Percentiles rank a stretch among this genome's conserved stretches.
phyloP scores from a whole-genome alignment of 2,329 filamentous ascomycete species.

The Grosmannia huntii region DNA sequence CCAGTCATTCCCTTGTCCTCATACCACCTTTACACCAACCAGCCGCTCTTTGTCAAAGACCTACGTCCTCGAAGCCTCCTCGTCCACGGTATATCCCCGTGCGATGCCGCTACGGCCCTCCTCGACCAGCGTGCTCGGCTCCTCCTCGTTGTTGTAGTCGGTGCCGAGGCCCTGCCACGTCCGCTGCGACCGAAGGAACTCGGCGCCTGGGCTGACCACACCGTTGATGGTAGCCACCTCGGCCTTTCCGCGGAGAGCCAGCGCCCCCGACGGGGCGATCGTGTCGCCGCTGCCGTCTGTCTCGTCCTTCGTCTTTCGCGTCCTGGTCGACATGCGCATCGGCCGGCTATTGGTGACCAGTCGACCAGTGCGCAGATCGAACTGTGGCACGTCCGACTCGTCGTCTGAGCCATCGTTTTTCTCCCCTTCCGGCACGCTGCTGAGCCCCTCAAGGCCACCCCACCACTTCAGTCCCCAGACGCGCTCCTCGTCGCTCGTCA shows the following conservation, averaged over 20 bases:
- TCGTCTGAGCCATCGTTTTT: conserved; percentile 33
- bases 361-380: conserved; percentile 77
- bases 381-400: conserved; percentile 60
- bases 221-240: conserved; percentile 75
- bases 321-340: conserved; percentile 35
- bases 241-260: conserved; percentile 45
- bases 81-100: conserved; percentile 71
- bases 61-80: conserved; percentile 16
- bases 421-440: conserved; percentile 12
- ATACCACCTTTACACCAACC: too few relatives aligned
- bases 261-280: conserved; percentile 28
- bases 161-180: conserved; percentile 89
- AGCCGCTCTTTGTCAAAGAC: background rate
- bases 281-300: conserved; percentile 11
- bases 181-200: conserved; percentile 67
- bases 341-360: conserved; percentile 70
- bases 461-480: conserved; percentile 85
- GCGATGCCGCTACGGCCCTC: conserved; percentile 82
- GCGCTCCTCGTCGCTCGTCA: conserved; percentile 61
- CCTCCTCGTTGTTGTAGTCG: conserved; percentile 41
- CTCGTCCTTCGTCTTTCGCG: conserved; percentile 7
- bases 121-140: conserved; percentile 55
- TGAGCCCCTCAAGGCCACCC: conserved; percentile 65
- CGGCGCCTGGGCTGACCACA: conserved; percentile 79
- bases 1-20: too few relatives aligned